Conservation (phyloP, 257 asterid genomes). For the Solanum microdontum region DNA sequence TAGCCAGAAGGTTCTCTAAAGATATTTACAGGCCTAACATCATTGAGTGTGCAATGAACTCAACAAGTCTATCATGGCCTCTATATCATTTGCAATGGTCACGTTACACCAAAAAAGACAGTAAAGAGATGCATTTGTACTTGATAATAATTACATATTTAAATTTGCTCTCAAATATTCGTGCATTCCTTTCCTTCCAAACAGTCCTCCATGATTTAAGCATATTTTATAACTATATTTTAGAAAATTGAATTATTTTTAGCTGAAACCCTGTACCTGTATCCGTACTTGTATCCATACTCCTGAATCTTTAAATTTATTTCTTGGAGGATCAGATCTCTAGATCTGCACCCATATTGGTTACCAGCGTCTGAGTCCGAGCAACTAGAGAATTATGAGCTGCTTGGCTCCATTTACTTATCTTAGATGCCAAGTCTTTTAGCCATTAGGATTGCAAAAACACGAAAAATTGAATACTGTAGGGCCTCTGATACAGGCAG, state of each 20-base stretch:
- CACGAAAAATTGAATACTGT: neutral
- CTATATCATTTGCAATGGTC: neutral
- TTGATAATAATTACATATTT: neutral
- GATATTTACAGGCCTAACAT: neutral
- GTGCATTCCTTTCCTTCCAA: neutral
- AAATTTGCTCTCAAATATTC: neutral
- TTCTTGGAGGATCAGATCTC: neutral
- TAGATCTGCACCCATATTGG: neutral
- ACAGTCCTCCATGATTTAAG: neutral
- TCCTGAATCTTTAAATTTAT: neutral
- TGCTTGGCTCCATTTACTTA: neutral
- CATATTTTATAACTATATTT: neutral
- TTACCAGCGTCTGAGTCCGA: neutral
- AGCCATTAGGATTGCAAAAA: neutral
- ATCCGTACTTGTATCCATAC: neutral
- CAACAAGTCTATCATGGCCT: neutral
- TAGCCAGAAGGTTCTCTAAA: neutral
- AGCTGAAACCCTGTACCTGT: neutral
- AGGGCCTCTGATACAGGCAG: neutral
- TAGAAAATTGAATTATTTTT: neutral
- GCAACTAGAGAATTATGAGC: neutral
- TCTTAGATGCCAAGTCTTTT: neutral
- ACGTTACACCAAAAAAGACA: neutral
- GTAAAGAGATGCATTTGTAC: neutral
- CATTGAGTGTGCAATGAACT: neutral